Evolutionary conservation across 2,329 filamentous ascomycete genomes (phyloP), one percentile per base, ranked within the genome.

Genomic region (Diaporthe sp.): DNA sequence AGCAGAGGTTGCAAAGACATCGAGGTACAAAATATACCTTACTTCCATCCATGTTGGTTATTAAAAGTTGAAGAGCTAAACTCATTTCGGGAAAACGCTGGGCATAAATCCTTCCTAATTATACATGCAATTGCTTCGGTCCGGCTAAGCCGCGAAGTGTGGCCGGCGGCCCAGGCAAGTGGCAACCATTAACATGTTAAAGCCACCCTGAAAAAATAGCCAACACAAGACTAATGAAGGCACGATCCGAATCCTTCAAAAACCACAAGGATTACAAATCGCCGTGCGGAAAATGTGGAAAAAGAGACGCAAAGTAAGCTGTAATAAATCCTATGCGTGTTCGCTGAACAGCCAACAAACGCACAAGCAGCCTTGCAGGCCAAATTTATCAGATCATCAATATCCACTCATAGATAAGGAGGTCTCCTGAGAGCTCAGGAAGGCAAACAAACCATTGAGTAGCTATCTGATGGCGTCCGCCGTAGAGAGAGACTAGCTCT

Each of bases 311-410:
- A 28, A 17, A 13, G 31, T 53, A 39, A 68, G 62, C 62, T 39
- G 9, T 28, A 19, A 25, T 39, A 8, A 13, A 68, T 68, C 62
- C 62, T 53, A 6, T n/a, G 46, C 62, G 15, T 68, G 62, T 39
- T 68, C 46, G 46, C 62, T 68, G 62, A 39, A 19, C 62, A 53
- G 31, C 62, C 46, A 39, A 68, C 46, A 28, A 8, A 68, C 3
- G 13, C 2, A 4, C 8, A 39, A 4, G 2, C 42, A 44, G 34
- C 12, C 9, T 22, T 22, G 28, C 10, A 25, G 31, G 4, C 10
- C 31, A 53, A 9, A 53, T 37, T 8, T 31, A 53, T 19, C 31
- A 51, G 12, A n/a, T 17, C 7, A 17, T 51, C 46, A 19, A 39
- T 13, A 13, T 12, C 4, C 19, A 6, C 19, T 17, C 31, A 22